Conservation (phyloP, 768 basidiomycete genomes). For the Tricholoma saponaceum region DNA sequence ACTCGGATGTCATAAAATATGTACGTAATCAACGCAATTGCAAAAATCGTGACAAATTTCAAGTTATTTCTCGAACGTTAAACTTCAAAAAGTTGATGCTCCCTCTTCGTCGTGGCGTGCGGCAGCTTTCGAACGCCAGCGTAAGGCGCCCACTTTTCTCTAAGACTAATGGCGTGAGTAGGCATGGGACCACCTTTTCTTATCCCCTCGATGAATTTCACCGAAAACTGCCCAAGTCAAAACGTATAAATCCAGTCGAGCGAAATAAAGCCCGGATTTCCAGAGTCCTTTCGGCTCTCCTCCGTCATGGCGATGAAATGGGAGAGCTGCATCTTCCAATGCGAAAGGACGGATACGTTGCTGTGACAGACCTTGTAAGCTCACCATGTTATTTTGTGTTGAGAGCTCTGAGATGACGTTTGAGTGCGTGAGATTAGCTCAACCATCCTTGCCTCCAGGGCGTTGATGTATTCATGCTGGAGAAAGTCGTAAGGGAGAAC, state of each 20-base stretch:
- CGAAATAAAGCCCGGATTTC: conserved; percentile 35
- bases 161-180: not conserved
- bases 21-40: too few relatives aligned
- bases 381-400: not conserved
- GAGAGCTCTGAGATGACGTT: not conserved
- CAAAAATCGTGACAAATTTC: too few relatives aligned
- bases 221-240: not conserved
- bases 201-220: not conserved
- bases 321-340: conserved; percentile 44
- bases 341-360: conserved; percentile 76
- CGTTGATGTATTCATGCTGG: conserved; percentile 26
- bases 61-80: too few relatives aligned
- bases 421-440: conserved; percentile 70
- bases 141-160: not conserved
- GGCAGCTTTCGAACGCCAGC: not conserved
- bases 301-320: conserved; percentile 67
- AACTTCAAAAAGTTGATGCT: not conserved
- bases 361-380: conserved; percentile 77
- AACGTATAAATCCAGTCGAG: not conserved
- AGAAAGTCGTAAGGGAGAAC: conserved; percentile 64
- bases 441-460: conserved; percentile 44
- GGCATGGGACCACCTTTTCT: not conserved
- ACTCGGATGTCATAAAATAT: too few relatives aligned
- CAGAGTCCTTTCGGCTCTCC: conserved; percentile 85
- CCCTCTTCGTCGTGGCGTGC: not conserved